Evolutionary conservation across 129 eudicot species (phyloP), one percentile per base, ranked within the genome.

Genomic region (Escallonia herrerae): DNA sequence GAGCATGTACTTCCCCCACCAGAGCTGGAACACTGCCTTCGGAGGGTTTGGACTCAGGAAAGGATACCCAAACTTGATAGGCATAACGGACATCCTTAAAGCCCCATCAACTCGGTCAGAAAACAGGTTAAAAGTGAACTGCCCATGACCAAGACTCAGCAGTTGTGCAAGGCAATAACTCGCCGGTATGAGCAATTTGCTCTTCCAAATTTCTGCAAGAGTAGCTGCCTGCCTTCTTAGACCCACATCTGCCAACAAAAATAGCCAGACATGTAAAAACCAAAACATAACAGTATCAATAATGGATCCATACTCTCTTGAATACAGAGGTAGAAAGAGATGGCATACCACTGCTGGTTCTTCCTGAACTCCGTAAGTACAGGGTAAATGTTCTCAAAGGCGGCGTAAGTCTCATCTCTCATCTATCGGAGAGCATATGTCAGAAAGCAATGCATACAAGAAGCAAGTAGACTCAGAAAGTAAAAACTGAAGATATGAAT

Each of bases 351-450:
- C 75, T 90, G 97, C 76, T 87, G 95, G 60, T 82, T 88, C 79
- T 84, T 90, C 76, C 88, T 77, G 76, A 81, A 90, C 72, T 86
- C 91, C 3, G 89, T 86, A 54, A 90, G 81, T 15, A 90, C 97
- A 0, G 97, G 97, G 67, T 86, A 90, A 77, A 90, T 86, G 71
- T 86, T 90, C 86, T 90, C 95, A 68, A 90, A 90, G 37, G 95
- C 91, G 0, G 89, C 79, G 55, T 90, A 83, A 7, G 89, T 90
- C 70, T 90, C 95, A 44, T 87, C 95, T 69, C 97, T 80, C 48
- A 84, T 86, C 97, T 90, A 84, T 39, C 11, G 65, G 66, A 48
- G 56, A 13, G 10, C 55, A 53, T 49, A 58, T 12, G 42, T 51
- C 57, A 42, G 15, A 40, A 3, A 12, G 45, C 39, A 53, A 79